phyloP scores from a whole-genome alignment of 345 rosid genomes.

The Psidium guajava region DNA sequence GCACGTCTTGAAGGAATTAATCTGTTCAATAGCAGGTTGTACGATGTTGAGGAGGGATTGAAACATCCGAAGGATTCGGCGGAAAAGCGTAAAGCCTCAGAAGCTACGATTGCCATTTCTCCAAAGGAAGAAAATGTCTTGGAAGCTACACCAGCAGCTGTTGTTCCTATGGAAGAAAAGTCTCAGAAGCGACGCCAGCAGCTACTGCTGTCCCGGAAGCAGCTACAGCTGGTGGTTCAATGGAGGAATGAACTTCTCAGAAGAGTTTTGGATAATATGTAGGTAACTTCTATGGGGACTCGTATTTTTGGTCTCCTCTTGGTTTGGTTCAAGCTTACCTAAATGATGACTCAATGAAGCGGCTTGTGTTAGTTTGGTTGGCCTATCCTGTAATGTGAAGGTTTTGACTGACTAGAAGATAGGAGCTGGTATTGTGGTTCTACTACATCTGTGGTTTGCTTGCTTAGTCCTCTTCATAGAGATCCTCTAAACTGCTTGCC shows the following conservation, averaged over 20 bases:
- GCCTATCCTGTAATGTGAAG: neutral
- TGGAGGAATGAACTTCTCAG: neutral
- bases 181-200: neutral
- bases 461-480: neutral
- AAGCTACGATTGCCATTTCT: conserved; percentile 14
- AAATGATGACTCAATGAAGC: neutral
- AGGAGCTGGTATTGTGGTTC: neutral
- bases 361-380: neutral
- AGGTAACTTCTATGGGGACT: neutral
- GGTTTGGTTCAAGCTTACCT: neutral
- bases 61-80: conserved; percentile 23
- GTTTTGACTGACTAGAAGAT: neutral
- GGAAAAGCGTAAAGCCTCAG: conserved; percentile 12
- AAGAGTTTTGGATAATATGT: neutral
- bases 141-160: neutral
- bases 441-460: neutral
- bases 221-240: neutral
- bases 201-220: neutral
- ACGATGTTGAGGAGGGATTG: conserved; percentile 27
- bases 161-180: neutral
- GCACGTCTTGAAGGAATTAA: conserved; percentile 14
- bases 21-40: conserved; percentile 17
- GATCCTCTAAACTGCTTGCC: neutral
- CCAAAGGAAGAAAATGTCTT: conserved; percentile 5
- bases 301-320: neutral